Conservation (phyloP, 2,329 filamentous ascomycete genomes). For the Botrytis sinoallii region DNA sequence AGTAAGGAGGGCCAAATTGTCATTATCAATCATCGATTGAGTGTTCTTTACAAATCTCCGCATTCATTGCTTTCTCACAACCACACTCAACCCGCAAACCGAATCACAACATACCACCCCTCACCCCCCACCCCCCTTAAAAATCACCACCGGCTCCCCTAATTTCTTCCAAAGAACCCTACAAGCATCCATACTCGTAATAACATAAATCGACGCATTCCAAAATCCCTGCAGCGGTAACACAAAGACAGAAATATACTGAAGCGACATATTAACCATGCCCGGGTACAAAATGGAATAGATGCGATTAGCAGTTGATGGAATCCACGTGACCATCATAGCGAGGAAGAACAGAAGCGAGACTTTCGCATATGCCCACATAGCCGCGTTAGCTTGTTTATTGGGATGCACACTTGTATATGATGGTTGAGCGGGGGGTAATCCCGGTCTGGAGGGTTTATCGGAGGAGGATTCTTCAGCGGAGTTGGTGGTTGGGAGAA, state of each 20-base stretch:
- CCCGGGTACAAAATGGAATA: conserved; percentile 62
- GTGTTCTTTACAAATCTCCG: not conserved
- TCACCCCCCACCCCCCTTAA: not conserved
- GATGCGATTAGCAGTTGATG: conserved; percentile 72
- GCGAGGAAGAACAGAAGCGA: conserved; percentile 69
- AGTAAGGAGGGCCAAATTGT: not conserved
- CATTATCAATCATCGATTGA: not conserved
- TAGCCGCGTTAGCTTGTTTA: conserved; percentile 52
- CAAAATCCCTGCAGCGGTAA: conserved; percentile 81
- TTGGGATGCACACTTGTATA: not conserved
- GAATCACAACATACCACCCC: not conserved
- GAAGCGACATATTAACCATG: conserved; percentile 54
- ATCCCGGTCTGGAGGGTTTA: not conserved
- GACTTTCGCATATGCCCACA: conserved; percentile 68
- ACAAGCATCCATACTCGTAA: conserved; percentile 55
- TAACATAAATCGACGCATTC: conserved; percentile 75
- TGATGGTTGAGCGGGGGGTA: not conserved
- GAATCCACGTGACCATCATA: conserved; percentile 72
- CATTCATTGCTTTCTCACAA: not conserved
- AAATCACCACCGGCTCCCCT: not conserved
- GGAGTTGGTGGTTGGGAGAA: conserved; percentile 41
- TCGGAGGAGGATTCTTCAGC: conserved; percentile 33
- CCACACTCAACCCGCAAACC: not conserved
- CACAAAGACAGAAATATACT: conserved; percentile 69
- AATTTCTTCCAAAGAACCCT: not conserved